phyloP scores from a whole-genome alignment of 129 eudicot species.

The Arctium minus region DNA sequence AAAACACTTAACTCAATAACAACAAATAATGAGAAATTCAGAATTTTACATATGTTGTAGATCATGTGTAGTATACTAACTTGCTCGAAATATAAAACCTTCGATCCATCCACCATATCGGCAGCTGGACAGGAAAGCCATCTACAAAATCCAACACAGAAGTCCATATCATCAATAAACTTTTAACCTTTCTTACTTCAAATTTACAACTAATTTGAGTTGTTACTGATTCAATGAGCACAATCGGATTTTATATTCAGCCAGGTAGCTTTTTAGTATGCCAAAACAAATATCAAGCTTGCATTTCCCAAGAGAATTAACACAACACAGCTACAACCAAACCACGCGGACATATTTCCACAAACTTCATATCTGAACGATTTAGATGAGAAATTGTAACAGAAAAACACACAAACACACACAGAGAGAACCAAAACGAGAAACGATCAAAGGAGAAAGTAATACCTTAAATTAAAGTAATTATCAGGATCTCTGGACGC shows the following conservation, averaged over 20 bases:
- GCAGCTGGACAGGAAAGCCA: conserved; percentile 96
- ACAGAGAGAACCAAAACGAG: background rate
- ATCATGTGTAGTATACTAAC: conserved; percentile 27
- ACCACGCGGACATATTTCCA: background rate
- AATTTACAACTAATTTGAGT: background rate
- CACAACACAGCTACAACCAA: conserved; percentile 1
- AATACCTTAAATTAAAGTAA: conserved; percentile 81
- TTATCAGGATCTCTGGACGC: conserved; percentile 80
- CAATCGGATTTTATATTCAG: background rate
- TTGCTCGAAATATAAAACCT: conserved; percentile 84
- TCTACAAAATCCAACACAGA: conserved; percentile 34
- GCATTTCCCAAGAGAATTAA: background rate
- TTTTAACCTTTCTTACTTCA: conserved; percentile 6
- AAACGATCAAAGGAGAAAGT: background rate
- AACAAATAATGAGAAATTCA: background rate
- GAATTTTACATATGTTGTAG: background rate
- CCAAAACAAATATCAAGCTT: background rate
- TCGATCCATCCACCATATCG: conserved; percentile 92
- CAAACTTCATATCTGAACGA: background rate
- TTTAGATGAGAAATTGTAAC: background rate
- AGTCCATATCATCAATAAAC: background rate
- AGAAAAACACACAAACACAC: background rate
- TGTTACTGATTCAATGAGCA: background rate
- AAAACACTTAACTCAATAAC: background rate
- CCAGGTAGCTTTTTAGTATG: background rate